These are phyloP conservation scores for Russula abietina DNA, from an alignment of 768 basidiomycete genomes.

Conservation along the genomic window DNA sequence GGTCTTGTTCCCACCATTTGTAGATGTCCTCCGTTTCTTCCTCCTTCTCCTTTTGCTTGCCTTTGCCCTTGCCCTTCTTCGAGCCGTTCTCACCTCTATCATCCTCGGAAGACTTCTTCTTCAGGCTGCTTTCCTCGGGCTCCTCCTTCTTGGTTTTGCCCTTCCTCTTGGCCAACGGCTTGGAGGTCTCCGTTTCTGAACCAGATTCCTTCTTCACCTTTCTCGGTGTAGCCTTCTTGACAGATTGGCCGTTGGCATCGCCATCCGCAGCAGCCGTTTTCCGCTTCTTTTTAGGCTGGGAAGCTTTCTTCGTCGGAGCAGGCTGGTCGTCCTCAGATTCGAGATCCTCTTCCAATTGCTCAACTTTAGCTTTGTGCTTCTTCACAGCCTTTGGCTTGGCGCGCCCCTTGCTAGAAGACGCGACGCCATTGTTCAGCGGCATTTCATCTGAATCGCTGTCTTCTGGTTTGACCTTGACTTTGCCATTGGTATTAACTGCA, in stretches of 20 bases:
- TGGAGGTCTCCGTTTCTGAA: conserved; percentile 33
- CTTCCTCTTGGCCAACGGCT: conserved; percentile 41
- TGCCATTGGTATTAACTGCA: conserved; percentile 35
- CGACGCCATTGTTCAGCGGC: conserved; percentile 28
- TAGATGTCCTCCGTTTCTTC: conserved; percentile 70
- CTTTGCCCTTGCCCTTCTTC: conserved; percentile 47
- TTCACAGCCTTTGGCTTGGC: conserved; percentile 41
- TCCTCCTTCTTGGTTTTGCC: conserved; percentile 42
- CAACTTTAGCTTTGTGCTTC: conserved; percentile 44
- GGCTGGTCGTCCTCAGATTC: conserved; percentile 33
- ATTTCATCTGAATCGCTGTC: conserved; percentile 41
- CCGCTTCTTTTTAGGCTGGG: conserved; percentile 31
- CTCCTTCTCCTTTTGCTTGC: conserved; percentile 49
- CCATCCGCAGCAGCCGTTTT: conserved; percentile 50
- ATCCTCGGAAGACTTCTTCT: conserved; percentile 29
- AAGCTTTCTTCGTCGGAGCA: conserved; percentile 27
- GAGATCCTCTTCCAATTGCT: conserved; percentile 27
- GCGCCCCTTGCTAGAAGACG: conserved; percentile 23
- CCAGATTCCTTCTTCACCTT: conserved; percentile 52
- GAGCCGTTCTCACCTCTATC: conserved; percentile 17
- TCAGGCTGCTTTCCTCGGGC: conserved; percentile 37
- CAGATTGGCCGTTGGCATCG: conserved; percentile 41
- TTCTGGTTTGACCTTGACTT: conserved; percentile 32
- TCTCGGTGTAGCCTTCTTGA: conserved; percentile 31
- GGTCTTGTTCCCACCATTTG: conserved; percentile 75